phyloP scores from a whole-genome alignment of 2,329 filamentous ascomycete genomes.

The Fonsecaea pedrosoi region DNA sequence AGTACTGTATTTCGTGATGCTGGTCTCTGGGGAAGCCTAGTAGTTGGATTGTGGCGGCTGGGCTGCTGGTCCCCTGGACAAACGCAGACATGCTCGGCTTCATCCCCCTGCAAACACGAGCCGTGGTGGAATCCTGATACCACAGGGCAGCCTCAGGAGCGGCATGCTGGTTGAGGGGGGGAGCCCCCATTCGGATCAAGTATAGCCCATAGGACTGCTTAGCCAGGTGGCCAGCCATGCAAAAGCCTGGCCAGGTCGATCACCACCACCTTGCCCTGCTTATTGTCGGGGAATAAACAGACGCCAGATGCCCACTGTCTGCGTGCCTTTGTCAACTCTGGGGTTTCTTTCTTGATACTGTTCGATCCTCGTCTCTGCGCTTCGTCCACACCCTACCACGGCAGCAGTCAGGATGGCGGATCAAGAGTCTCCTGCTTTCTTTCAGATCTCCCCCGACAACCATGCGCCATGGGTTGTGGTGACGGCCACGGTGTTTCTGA shows the following conservation, averaged over 20 bases:
- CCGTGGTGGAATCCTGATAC: neutral
- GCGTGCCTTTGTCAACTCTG: neutral
- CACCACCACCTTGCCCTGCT: neutral
- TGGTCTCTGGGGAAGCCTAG: neutral
- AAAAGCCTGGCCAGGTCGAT: neutral
- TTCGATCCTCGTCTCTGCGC: neutral
- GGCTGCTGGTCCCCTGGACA: neutral
- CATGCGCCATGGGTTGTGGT: conserved; percentile 14
- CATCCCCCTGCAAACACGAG: neutral
- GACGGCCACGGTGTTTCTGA: conserved; percentile 7
- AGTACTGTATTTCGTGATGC: too few relatives aligned
- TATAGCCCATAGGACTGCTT: neutral
- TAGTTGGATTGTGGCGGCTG: neutral
- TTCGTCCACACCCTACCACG: neutral
- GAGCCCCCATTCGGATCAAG: neutral
- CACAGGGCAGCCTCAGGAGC: neutral
- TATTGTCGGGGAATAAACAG: neutral
- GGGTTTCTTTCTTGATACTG: neutral
- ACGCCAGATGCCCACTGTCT: neutral
- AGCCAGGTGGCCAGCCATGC: neutral
- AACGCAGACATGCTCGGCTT: neutral
- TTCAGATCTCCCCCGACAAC: conserved; percentile 14
- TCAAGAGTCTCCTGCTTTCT: conserved; percentile 1
- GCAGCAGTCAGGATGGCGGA: neutral
- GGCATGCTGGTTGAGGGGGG: neutral